A percentile compares a stretch with the other conserved stretches of the same genome.
phyloP scores from a whole-genome alignment of 148 eudicot species.

The Rhododendron henanense region DNA sequence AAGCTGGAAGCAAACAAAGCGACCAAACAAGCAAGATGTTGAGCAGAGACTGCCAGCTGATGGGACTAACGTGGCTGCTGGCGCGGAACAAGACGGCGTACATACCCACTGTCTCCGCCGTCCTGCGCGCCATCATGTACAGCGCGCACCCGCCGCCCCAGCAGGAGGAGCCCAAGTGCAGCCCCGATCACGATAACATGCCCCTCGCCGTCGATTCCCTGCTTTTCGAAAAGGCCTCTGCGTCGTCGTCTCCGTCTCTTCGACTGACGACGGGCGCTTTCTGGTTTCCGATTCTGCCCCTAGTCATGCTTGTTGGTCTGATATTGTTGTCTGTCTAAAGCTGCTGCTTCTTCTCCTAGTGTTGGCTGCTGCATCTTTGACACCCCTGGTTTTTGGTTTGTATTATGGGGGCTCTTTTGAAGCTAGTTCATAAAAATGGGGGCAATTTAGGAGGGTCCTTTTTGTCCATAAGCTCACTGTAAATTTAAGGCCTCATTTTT shows the following conservation, averaged over 20 bases:
- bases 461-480: not conserved
- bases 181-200: conserved; percentile 98
- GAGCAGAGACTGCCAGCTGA: conserved; percentile 70
- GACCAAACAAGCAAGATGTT: conserved; percentile 67
- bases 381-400: not conserved
- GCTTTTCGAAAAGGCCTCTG: conserved; percentile 47
- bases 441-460: not conserved
- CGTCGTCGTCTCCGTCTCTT: conserved; percentile 11
- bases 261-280: not conserved
- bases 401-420: not conserved
- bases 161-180: conserved; percentile 48
- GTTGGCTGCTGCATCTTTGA: not conserved
- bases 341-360: not conserved
- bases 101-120: conserved; percentile 97
- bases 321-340: not conserved
- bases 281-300: conserved; percentile 1
- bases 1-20: conserved; percentile 32
- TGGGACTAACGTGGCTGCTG: conserved; percentile 95
- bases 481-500: not conserved
- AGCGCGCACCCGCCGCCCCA: conserved; percentile 64
- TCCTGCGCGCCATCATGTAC: conserved; percentile 86
- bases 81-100: conserved; percentile 85
- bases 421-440: not conserved
- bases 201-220: conserved; percentile 95
- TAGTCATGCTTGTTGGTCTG: not conserved